Base-by-base conservation (phyloP, 75 land plant species). In the Gnetum montanum region DNA sequence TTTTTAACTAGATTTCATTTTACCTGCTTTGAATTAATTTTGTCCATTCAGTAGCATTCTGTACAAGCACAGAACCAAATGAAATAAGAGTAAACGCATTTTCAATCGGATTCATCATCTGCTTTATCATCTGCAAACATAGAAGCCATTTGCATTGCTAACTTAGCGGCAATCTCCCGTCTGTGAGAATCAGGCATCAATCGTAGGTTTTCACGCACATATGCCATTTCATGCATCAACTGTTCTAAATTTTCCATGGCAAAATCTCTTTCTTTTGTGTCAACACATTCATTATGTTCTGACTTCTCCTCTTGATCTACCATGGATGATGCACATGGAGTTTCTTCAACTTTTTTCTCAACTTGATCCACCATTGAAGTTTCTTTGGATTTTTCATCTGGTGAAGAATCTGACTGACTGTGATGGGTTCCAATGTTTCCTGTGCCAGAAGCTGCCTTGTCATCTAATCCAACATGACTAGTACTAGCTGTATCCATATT, bases 81-180 rank as follows among this genome's bases (percentile, higher is more conserved):
- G 15, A 4, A 51, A 31, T 6, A 8, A 51, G 20, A 22, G 19
- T 2, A 31, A 26, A 51, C 3, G 15, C 23, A 31, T 23, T 3
- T 8, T 49, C 52, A 49, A 31, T 31, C 35, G 3, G 33, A 51
- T 31, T 8, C 77, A 2, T 80, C 88, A 13, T 76, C 80, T 28
- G 72, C 86, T 53, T 77, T 71, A 59, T 62, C 63, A n/a, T 75
- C 90, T 3, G 73, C 75, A 78, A 93, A 93, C 83, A 89, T 72
- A 56, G 79, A 56, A 46, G 98, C 95, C 95, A 93, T 93, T 60
- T 73, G 79, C 78, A 82, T 59, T 18, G 98, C 98, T 31, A 93
- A 53, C 13, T 67, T 74, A 16, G 90, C 94, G 44, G 98, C 98
- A 90, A 82, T 85, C 64, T 93, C 98, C 59, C 78, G 69, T 64